Evolutionary conservation across 768 basidiomycete species (phyloP).

Genomic region (Paxillus ammoniavirescens): DNA sequence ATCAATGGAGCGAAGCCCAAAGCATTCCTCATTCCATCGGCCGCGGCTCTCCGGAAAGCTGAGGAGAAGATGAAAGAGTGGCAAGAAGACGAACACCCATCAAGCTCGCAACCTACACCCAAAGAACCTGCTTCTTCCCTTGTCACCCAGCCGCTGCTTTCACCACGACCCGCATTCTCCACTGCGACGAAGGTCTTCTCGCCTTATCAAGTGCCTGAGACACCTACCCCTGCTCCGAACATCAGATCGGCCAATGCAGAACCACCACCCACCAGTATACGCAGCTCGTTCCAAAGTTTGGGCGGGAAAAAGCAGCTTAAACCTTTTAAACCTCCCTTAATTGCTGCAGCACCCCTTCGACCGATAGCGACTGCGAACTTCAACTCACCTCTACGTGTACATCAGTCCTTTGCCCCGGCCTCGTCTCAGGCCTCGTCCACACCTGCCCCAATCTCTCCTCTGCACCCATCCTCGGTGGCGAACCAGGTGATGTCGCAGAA

Average conservation of each 20-base stretch:
- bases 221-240: slow-evolving; percentile 37
- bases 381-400: slow-evolving; percentile 15
- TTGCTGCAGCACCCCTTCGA: slow-evolving; percentile 14
- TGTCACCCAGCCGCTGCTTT: slow-evolving; percentile 6
- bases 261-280: slow-evolving; percentile 11
- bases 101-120: slow-evolving; percentile 21
- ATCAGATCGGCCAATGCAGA: slow-evolving; percentile 25
- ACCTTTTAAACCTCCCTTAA: slow-evolving; percentile 49
- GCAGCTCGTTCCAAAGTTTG: slow-evolving; percentile 6
- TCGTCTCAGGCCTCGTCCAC: slow-evolving; percentile 7
- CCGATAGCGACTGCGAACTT: slow-evolving; percentile 31
- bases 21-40: slow-evolving; percentile 51
- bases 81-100: slow-evolving; percentile 37
- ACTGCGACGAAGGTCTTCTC: slow-evolving; percentile 37
- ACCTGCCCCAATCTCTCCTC: slow-evolving; percentile 28
- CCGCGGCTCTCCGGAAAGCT: slow-evolving; percentile 52
- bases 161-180: slow-evolving; percentile 34
- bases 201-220: slow-evolving; percentile 30
- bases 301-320: slow-evolving; percentile 23
- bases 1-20: slow-evolving; percentile 3
- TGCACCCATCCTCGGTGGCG: slow-evolving; percentile 31
- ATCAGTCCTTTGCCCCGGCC: neutral
- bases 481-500: slow-evolving; percentile 15
- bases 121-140: slow-evolving; percentile 4
- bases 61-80: slow-evolving; percentile 50